These are phyloP conservation scores for Hypomontagnella monticulosa DNA, from an alignment of 495 filamentous ascomycete genomes.

Conservation along the genomic window DNA sequence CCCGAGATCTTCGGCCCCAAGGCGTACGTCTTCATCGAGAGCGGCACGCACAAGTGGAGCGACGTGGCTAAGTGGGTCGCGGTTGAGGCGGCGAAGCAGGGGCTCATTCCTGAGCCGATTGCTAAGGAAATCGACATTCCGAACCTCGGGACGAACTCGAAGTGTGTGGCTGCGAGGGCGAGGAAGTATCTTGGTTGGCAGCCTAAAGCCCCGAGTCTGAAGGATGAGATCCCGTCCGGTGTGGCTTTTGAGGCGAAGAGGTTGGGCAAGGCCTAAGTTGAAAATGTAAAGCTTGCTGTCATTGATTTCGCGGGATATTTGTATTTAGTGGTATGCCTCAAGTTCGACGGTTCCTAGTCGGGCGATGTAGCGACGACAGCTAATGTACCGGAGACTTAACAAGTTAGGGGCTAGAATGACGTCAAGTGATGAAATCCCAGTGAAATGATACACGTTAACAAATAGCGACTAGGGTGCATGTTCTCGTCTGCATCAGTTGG, in stretches of 20 bases:
- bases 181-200: conserved; percentile 70
- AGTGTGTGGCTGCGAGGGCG: conserved; percentile 63
- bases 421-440: not conserved
- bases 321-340: not conserved
- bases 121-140: conserved; percentile 48
- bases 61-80: conserved; percentile 70
- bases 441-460: not conserved
- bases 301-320: not conserved
- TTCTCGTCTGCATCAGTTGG: not conserved
- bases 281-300: not conserved
- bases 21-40: conserved; percentile 80
- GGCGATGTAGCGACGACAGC: not conserved
- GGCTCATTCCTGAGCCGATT: conserved; percentile 67
- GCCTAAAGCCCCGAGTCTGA: conserved; percentile 58
- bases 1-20: conserved; percentile 76
- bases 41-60: conserved; percentile 74
- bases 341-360: not conserved
- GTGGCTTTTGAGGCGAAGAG: conserved; percentile 61
- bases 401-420: not conserved
- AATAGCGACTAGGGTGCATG: not conserved
- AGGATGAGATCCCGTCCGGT: conserved; percentile 61
- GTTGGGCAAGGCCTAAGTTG: conserved; percentile 42
- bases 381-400: not conserved
- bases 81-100: conserved; percentile 68
- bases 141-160: conserved; percentile 67